A percentile compares a stretch with the other conserved stretches of the same genome.
Evolutionary conservation across 148 eudicot species (phyloP).

Genomic region (Silene uniflora): DNA sequence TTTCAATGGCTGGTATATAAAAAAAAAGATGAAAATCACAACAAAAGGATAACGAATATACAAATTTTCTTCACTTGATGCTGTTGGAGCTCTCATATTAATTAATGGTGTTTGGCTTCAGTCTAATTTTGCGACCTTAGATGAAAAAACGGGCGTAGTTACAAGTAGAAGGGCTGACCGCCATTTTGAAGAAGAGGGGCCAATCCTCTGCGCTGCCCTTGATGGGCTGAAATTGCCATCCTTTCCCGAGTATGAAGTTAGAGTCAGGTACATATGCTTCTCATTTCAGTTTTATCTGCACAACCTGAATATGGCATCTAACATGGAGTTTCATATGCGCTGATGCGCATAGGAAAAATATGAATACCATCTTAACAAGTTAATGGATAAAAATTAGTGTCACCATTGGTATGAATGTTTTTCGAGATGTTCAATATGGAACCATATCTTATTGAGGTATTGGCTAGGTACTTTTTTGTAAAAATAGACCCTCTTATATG

Average conservation of each 20-base stretch:
- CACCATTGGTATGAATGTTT: neutral
- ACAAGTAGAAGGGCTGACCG: conserved; percentile 94
- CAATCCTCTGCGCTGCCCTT: conserved; percentile 84
- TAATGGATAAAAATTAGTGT: too few species aligned
- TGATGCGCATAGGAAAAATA: neutral
- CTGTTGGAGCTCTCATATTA: neutral
- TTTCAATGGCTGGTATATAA: neutral
- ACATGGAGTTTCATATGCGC: conserved; percentile 2
- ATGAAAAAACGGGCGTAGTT: conserved; percentile 77
- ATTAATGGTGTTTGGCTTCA: conserved; percentile 25
- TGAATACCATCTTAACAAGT: neutral
- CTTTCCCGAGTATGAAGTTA: conserved; percentile 78
- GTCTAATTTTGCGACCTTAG: conserved; percentile 97
- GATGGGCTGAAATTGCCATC: conserved; percentile 91
- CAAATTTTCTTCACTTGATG: neutral
- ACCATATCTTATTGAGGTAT: neutral
- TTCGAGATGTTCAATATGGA: neutral
- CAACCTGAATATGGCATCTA: neutral
- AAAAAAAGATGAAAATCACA: neutral
- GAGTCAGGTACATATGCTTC: conserved; percentile 71
- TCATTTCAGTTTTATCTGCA: conserved; percentile 13
- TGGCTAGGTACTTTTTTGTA: too few species aligned
- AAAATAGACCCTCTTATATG: too few species aligned
- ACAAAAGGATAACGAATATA: neutral
- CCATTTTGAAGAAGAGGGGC: conserved; percentile 99